Conservation (phyloP, 345 rosid genomes). For the Citrus mangshanensis region DNA sequence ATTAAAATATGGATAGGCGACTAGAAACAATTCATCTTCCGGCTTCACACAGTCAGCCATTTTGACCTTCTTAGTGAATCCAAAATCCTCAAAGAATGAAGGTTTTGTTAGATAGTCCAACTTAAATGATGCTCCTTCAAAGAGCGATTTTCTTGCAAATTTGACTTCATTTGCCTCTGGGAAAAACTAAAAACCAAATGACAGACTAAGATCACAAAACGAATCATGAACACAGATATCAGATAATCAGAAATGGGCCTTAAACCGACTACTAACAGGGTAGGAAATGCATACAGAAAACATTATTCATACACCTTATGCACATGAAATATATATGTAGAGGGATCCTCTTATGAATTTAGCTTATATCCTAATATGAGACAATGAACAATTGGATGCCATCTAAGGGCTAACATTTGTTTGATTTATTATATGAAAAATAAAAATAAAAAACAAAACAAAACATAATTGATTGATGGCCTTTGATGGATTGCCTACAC, state of each 20-base stretch:
- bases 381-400: background rate
- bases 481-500: background rate
- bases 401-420: background rate
- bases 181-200: slow-evolving; percentile 57
- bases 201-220: background rate
- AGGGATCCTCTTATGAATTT: background rate
- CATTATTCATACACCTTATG: background rate
- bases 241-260: background rate
- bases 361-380: background rate
- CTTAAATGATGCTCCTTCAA: slow-evolving; percentile 80
- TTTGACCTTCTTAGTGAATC: slow-evolving; percentile 72
- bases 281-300: background rate
- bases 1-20: slow-evolving; percentile 87
- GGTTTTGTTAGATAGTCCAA: slow-evolving; percentile 92
- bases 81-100: slow-evolving; percentile 82
- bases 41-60: slow-evolving; percentile 84
- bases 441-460: no score
- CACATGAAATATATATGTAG: background rate
- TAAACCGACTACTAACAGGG: background rate
- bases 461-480: background rate
- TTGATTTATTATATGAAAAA: background rate
- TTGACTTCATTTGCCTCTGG: slow-evolving; percentile 90
- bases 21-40: slow-evolving; percentile 72
- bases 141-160: slow-evolving; percentile 64
- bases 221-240: background rate